phyloP scores from a whole-genome alignment of 1,284 basidiomycete species.

The Boletellus dicymbophilus region DNA sequence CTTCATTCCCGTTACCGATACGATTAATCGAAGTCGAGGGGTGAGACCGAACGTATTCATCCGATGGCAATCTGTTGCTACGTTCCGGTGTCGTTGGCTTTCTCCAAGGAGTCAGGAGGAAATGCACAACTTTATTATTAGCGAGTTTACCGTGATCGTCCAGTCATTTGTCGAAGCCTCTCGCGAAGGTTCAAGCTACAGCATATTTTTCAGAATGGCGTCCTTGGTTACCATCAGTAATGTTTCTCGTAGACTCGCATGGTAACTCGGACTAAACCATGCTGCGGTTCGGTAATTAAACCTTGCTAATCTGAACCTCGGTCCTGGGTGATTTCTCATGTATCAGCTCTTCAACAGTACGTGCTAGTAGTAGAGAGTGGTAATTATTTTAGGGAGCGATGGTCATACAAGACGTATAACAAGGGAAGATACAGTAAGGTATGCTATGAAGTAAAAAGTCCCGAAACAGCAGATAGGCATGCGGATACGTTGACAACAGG shows the following conservation, averaged over 20 bases:
- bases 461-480: background rate
- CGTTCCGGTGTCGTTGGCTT: background rate
- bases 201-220: background rate
- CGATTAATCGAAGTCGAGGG: background rate
- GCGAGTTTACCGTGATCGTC: too few relatives aligned
- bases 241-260: conserved; percentile 1
- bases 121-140: too few relatives aligned
- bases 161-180: too few relatives aligned
- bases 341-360: too few relatives aligned
- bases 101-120: too few relatives aligned
- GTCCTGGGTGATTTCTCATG: background rate
- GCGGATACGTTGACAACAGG: conserved; percentile 3
- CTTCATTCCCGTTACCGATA: background rate
- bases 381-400: too few relatives aligned
- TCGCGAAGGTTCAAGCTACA: conserved; percentile 1
- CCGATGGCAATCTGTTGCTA: background rate
- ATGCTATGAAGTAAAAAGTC: background rate
- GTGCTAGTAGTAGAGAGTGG: too few relatives aligned
- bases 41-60: background rate
- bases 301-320: conserved; percentile 2
- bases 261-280: too few relatives aligned
- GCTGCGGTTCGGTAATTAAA: too few relatives aligned
- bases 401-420: conserved; percentile 5
- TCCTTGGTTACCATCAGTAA: conserved; percentile 29
- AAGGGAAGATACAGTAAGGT: conserved; percentile 17